phyloP scores from a whole-genome alignment of 176 grass and related monocot genomes.

The Zoysia japonica region DNA sequence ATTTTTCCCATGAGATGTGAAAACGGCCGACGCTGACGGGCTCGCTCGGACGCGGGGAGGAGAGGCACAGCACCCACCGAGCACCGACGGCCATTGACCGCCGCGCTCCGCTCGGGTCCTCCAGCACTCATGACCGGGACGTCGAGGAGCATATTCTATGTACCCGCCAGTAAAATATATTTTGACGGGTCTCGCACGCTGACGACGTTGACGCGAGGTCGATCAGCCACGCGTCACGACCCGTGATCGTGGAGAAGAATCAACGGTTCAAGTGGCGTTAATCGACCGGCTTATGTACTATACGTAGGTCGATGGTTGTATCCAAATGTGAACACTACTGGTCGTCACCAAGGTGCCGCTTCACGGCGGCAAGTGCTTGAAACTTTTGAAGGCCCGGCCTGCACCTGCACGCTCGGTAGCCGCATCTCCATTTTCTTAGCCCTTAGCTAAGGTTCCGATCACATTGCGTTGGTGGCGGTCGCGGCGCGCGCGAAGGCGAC shows the following conservation, averaged over 20 bases:
- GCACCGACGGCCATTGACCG: constrained; percentile 15
- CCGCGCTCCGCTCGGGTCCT: not conserved
- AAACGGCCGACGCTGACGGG: not conserved
- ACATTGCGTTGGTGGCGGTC: no score
- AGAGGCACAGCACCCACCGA: not conserved
- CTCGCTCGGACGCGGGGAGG: constrained; percentile 12
- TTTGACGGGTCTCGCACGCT: constrained; percentile 13
- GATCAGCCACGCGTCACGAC: no score
- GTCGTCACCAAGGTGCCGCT: no score
- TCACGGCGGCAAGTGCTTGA: no score
- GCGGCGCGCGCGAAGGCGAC: no score
- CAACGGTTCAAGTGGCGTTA: no score
- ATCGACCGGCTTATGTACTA: no score
- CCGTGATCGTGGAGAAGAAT: no score
- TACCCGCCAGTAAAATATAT: not conserved
- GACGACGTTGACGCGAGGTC: not conserved
- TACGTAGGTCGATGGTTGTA: no score
- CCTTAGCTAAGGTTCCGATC: not conserved
- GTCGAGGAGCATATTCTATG: not conserved
- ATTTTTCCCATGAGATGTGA: no score
- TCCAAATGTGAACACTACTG: no score
- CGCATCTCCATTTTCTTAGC: not conserved
- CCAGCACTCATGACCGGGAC: not conserved
- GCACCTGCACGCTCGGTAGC: not conserved
- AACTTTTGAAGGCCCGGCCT: no score